These are phyloP conservation scores for Ophiorrhiza pumila DNA, from an alignment of 257 asterid species.

Conservation along the genomic window DNA sequence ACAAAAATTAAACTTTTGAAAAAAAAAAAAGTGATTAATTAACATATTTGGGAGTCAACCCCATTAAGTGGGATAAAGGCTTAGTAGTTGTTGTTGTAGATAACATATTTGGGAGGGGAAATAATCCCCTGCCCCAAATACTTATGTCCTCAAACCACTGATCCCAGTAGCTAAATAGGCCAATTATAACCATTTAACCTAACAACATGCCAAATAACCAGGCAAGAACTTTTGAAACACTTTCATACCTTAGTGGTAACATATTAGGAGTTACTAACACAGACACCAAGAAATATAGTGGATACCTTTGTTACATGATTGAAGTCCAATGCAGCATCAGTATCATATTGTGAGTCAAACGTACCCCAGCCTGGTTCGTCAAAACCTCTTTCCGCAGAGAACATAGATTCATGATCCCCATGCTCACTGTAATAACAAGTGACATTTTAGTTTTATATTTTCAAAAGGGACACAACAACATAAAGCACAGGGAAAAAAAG, in stretches of 20 bases:
- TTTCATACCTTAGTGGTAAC: background rate
- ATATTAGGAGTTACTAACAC: background rate
- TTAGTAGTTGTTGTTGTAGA: no score
- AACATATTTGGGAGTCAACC: background rate
- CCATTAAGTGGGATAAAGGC: no score
- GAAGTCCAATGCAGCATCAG: constrained; percentile 63
- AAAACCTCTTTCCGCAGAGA: constrained; percentile 41
- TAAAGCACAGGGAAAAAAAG: constrained; percentile 2
- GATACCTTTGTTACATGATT: constrained; percentile 34
- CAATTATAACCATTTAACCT: background rate
- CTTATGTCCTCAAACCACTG: background rate
- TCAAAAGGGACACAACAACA: constrained; percentile 6
- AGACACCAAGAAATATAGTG: background rate
- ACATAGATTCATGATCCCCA: constrained; percentile 31
- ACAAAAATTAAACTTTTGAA: background rate
- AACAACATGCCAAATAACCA: background rate
- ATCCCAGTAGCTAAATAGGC: background rate
- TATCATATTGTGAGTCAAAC: constrained; percentile 62
- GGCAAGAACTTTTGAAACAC: background rate
- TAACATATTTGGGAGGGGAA: background rate
- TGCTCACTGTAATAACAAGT: constrained; percentile 56
- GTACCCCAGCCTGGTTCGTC: constrained; percentile 80
- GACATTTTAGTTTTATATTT: constrained; percentile 3
- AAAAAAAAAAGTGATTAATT: background rate
- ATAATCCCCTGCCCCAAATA: background rate